Percentiles rank a stretch among this genome's conserved stretches.
phyloP scores from a whole-genome alignment of 495 filamentous ascomycete genomes.

The Chaetomium tenue region DNA sequence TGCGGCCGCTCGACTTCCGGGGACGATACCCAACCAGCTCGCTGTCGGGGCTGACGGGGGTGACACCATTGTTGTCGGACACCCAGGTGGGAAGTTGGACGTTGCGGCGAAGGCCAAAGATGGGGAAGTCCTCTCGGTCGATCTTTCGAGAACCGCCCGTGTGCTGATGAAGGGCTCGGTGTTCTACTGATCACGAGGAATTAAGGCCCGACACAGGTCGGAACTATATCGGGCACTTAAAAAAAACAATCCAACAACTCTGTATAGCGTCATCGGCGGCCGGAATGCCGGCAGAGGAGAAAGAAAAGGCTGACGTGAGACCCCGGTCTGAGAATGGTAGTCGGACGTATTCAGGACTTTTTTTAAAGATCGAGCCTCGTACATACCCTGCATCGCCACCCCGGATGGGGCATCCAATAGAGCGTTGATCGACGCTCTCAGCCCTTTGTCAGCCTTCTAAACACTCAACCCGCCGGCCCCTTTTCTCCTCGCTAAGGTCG shows the following conservation, averaged over 20 bases:
- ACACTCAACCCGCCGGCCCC: not conserved
- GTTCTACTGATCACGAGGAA: conserved; percentile 43
- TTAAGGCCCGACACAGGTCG: not conserved
- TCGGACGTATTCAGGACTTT: not conserved
- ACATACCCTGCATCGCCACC: not conserved
- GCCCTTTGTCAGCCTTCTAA: not conserved
- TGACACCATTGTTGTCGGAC: conserved; percentile 53
- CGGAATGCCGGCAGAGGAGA: not conserved
- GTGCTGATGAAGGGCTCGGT: conserved; percentile 57
- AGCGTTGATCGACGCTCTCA: not conserved
- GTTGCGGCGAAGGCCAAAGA: conserved; percentile 50
- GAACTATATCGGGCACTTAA: not conserved
- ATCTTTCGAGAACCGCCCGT: conserved; percentile 54
- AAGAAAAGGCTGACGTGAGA: conserved; percentile 20
- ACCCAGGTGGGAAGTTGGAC: conserved; percentile 60
- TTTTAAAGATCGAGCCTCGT: not conserved
- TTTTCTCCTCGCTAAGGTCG: not conserved
- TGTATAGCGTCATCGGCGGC: not conserved
- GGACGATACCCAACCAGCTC: conserved; percentile 48
- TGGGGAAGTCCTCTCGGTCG: conserved; percentile 46
- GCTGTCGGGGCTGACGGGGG: conserved; percentile 26
- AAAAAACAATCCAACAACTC: not conserved
- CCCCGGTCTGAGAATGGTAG: not conserved
- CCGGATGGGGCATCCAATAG: not conserved
- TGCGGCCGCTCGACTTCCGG: conserved; percentile 52